phyloP scores from a whole-genome alignment of 805 yeast genomes.

The Deakozyma indianensis region DNA sequence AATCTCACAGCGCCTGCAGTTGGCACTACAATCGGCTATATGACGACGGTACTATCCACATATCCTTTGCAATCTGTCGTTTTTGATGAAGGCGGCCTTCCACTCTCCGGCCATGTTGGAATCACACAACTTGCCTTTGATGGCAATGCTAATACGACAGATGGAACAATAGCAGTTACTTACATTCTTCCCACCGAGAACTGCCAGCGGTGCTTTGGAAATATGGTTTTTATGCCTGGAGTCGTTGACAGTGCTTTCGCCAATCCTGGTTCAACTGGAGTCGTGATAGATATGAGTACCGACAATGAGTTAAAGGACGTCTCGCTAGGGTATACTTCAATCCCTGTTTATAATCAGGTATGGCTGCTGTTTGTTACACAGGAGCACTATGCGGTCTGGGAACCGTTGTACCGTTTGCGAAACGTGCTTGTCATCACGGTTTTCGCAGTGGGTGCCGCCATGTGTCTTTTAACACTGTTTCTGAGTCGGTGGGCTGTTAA shows the following conservation, averaged over 20 bases:
- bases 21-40: constrained; percentile 34
- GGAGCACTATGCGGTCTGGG: constrained; percentile 38
- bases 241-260: constrained; percentile 15
- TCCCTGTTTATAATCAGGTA: constrained; percentile 27
- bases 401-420: constrained; percentile 46
- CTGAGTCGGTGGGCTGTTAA: constrained; percentile 72
- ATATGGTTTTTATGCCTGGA: constrained; percentile 4
- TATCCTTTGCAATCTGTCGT: constrained; percentile 27
- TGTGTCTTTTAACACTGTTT: constrained; percentile 66
- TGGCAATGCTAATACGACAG: constrained; percentile 8
- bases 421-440: constrained; percentile 67
- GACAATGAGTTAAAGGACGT: constrained; percentile 26
- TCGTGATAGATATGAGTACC: constrained; percentile 21
- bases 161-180: constrained; percentile 7
- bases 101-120: constrained; percentile 11
- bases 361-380: constrained; percentile 77
- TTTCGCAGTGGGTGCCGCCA: constrained; percentile 59
- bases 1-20: not conserved
- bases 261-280: constrained; percentile 29
- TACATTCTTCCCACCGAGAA: constrained; percentile 1
- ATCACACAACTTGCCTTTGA: constrained; percentile 7
- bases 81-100: constrained; percentile 29
- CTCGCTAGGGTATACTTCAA: constrained; percentile 43
- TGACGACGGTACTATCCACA: constrained; percentile 44
- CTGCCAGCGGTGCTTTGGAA: not conserved